Evolutionary conservation across 2,329 filamentous ascomycete genomes (phyloP), one percentile per base, ranked within the genome.

Genomic region (Claviceps capensis): DNA sequence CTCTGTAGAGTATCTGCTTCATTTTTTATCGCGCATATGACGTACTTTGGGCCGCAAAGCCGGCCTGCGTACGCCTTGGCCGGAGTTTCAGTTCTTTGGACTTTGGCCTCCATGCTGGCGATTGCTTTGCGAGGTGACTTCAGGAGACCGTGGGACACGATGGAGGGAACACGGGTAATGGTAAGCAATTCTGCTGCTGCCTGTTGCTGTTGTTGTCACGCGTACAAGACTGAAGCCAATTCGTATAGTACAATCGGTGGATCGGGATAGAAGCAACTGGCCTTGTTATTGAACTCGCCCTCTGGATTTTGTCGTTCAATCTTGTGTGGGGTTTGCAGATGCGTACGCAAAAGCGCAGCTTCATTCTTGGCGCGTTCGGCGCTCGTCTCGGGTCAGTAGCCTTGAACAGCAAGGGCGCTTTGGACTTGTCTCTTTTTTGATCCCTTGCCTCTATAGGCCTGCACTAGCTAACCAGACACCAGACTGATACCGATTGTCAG

Each of bases 281-380:
- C 5, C 37, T 55, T 4, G 9, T 37, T 9, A 38, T 55, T 11
- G 52, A 54, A 41, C 17, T 52, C 13, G 50, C 38, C 16, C 44
- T 54, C 5, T 55, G 54, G 54, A 30, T 30, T 14, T 30, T 54
- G 5, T 49, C 52, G 3, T 34, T 51, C 34, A 50, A 52, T 23
- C 50, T 55, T 17, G 46, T 55, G 23, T 52, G 50, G 49, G 40
- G 49, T 1, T n/a, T 55, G 34, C 44, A 54, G 16, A 52, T 55
- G 48, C 50, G 44, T 13, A 42, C 7, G 14, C 34, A 43, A 14
- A 46, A 47, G 14, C 52, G 52, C 23, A 22, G 43, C 13, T 49
- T 54, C 19, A 51, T 55, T 14, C n/a, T 54, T 5, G 43, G 38
- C 41, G 52, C 48, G 5, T 55, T 55, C 30, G 52, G 50, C 26